Percentiles rank a stretch among this genome's conserved stretches.
Evolutionary conservation across 106 monocot genomes (phyloP).

Genomic region (Iris macrosiphon): DNA sequence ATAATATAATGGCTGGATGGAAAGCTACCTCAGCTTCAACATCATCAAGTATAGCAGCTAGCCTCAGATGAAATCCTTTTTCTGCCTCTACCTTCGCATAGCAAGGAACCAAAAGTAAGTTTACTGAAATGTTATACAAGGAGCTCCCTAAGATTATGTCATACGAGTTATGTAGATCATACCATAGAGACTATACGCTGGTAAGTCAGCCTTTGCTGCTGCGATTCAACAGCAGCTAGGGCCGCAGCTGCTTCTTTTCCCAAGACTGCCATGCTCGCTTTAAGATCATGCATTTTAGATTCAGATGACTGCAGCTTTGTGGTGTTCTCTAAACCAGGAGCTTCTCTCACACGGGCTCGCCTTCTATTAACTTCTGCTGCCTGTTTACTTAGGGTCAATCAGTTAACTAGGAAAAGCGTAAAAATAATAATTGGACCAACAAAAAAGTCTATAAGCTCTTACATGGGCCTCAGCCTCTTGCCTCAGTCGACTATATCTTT

Average conservation of each 20-base stretch:
- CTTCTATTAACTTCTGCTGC: constrained; percentile 79
- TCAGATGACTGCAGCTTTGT: constrained; percentile 78
- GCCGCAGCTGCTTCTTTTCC: constrained; percentile 97
- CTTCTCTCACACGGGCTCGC: constrained; percentile 68
- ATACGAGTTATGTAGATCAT: too few relatives aligned
- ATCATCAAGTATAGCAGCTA: constrained; percentile 89
- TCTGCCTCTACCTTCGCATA: constrained; percentile 79
- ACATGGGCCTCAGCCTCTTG: constrained; percentile 69
- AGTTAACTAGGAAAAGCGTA: background rate
- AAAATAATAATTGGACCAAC: background rate
- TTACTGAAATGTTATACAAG: background rate
- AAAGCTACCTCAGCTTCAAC: constrained; percentile 83
- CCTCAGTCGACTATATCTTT: constrained; percentile 94
- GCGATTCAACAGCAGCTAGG: constrained; percentile 85
- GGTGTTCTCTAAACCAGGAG: constrained; percentile 64
- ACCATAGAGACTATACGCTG: constrained; percentile 83
- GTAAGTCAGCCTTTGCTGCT: constrained; percentile 81
- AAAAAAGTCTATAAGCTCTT: background rate
- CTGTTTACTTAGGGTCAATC: constrained; percentile 24
- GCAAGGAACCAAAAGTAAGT: background rate
- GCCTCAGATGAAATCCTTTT: constrained; percentile 83
- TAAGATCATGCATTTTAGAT: constrained; percentile 80
- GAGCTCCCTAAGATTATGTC: background rate
- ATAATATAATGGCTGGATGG: constrained; percentile 3
- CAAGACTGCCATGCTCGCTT: constrained; percentile 89